Percentiles rank a stretch among this genome's conserved stretches.
Evolutionary conservation across 805 yeast species (phyloP).

Genomic region (Sporopachydermia quercuum): DNA sequence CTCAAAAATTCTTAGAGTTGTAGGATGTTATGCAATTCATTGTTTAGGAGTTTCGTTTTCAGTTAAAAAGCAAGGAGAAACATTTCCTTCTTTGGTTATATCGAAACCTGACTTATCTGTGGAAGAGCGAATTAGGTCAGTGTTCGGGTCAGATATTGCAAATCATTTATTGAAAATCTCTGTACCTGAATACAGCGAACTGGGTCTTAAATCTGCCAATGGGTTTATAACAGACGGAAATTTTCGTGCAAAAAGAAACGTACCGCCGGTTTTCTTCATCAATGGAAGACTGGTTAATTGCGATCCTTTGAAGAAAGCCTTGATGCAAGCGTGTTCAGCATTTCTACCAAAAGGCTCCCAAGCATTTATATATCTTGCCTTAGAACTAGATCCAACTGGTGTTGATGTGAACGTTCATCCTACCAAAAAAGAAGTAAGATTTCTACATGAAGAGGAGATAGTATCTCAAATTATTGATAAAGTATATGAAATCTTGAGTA

Average conservation of each 20-base stretch:
- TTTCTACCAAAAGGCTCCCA: conserved; percentile 66
- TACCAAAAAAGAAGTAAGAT: conserved; percentile 82
- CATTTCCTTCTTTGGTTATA: conserved; percentile 49
- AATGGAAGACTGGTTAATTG: conserved; percentile 73
- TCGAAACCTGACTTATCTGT: conserved; percentile 31
- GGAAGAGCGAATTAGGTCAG: conserved; percentile 55
- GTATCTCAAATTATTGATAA: conserved; percentile 38
- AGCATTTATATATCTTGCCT: conserved; percentile 63
- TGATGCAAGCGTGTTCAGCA: conserved; percentile 42
- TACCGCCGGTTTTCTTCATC: conserved; percentile 66
- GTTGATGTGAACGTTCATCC: conserved; percentile 95
- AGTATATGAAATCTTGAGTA: conserved; percentile 35
- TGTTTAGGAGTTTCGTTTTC: conserved; percentile 54
- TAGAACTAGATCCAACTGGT: conserved; percentile 50
- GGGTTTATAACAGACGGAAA: conserved; percentile 66
- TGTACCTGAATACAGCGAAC: conserved; percentile 18
- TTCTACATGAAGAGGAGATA: conserved; percentile 76
- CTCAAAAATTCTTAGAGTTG: conserved; percentile 61
- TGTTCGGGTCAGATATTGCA: conserved; percentile 61
- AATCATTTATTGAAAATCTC: conserved; percentile 41
- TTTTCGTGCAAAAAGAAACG: conserved; percentile 48
- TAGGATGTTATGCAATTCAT: conserved; percentile 74
- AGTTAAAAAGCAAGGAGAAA: conserved; percentile 68
- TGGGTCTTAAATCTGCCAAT: conserved; percentile 35
- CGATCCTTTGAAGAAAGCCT: conserved; percentile 62